phyloP scores from a whole-genome alignment of 768 basidiomycete genomes.

The Auricularia heimuer region DNA sequence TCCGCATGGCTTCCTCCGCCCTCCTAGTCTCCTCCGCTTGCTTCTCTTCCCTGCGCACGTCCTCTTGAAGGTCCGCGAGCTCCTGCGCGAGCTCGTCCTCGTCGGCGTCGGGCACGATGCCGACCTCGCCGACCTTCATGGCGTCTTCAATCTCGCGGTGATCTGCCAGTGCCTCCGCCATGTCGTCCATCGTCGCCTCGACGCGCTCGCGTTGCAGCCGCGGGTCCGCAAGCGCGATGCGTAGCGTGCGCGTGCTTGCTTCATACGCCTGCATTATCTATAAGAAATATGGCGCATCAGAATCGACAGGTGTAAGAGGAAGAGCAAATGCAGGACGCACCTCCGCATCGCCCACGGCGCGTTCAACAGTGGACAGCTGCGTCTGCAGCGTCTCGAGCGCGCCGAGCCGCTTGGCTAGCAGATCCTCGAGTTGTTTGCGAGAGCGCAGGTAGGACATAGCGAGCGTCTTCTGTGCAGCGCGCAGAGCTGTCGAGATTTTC shows the following conservation, averaged over 20 bases:
- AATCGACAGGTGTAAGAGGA: not conserved
- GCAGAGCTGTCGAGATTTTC: slow-evolving; percentile 56
- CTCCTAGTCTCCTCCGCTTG: slow-evolving; percentile 14
- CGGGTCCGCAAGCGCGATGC: slow-evolving; percentile 68
- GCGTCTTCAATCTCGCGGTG: slow-evolving; percentile 76
- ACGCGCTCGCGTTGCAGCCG: slow-evolving; percentile 68
- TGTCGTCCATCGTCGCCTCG: slow-evolving; percentile 78
- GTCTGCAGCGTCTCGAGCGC: slow-evolving; percentile 66
- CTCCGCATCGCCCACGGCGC: slow-evolving; percentile 82
- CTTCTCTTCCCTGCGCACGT: slow-evolving; percentile 23
- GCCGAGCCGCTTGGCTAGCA: slow-evolving; percentile 62
- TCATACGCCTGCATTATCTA: slow-evolving; percentile 84
- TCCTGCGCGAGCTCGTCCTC: slow-evolving; percentile 58
- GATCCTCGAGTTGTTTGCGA: slow-evolving; percentile 70
- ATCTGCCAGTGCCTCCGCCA: slow-evolving; percentile 74
- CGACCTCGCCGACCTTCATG: slow-evolving; percentile 55
- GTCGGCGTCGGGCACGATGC: slow-evolving; percentile 36
- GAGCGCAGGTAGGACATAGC: slow-evolving; percentile 73
- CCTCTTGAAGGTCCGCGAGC: slow-evolving; percentile 42
- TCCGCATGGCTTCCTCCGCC: slow-evolving; percentile 6
- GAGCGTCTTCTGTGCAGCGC: slow-evolving; percentile 57
- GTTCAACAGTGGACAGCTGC: slow-evolving; percentile 74
- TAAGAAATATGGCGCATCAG: not conserved
- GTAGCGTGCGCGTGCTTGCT: slow-evolving; percentile 69
- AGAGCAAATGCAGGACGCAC: slow-evolving; percentile 30